These are phyloP conservation scores for Calonectria pauciramosa DNA, from an alignment of 2,329 filamentous ascomycete species.

Conservation along the genomic window DNA sequence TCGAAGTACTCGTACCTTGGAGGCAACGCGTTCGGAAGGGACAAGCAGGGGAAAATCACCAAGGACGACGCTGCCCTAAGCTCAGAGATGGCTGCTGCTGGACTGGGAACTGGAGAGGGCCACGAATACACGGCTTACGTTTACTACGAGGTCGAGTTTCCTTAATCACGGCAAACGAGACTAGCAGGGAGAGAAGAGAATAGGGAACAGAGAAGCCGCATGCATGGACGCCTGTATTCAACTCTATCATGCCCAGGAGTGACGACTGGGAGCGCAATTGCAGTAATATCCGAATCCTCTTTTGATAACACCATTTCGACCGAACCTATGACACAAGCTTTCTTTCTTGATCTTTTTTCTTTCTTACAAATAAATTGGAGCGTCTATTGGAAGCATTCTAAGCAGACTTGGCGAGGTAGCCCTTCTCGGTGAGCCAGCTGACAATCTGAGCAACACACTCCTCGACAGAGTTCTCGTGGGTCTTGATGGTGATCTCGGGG, in stretches of 20 bases:
- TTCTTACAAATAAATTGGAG: constrained; percentile 5
- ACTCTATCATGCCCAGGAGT: constrained; percentile 42
- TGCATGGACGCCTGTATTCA: constrained; percentile 49
- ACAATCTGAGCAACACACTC: constrained; percentile 90
- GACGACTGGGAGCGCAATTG: constrained; percentile 39
- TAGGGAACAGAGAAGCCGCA: constrained; percentile 31
- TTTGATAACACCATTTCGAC: constrained; percentile 25
- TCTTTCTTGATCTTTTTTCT: neutral
- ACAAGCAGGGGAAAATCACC: constrained; percentile 92
- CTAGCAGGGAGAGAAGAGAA: constrained; percentile 6
- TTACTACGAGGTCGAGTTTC: constrained; percentile 94
- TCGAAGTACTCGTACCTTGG: constrained; percentile 90
- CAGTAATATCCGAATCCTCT: constrained; percentile 46
- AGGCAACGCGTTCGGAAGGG: constrained; percentile 92
- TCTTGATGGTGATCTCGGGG: constrained; percentile 90
- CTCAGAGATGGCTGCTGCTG: constrained; percentile 86
- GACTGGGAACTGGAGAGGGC: constrained; percentile 75
- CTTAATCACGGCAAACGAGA: constrained; percentile 43
- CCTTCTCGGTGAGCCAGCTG: constrained; percentile 80
- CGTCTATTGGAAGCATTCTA: constrained; percentile 20
- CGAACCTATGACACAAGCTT: constrained; percentile 21
- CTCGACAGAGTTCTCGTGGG: constrained; percentile 85
- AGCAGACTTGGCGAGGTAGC: constrained; percentile 55
- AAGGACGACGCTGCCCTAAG: constrained; percentile 88
- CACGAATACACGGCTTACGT: constrained; percentile 96